Percentiles rank a stretch among this genome's conserved stretches.
Evolutionary conservation across 129 eudicot genomes (phyloP).

Genomic region (Daucus carota): DH1_v3.0 NC_030381.2:52380501-52381000

Average conservation of each 20-base stretch:
- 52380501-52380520: neutral
- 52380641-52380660: slow-evolving; percentile 82
- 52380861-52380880: neutral
- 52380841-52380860: slow-evolving; percentile 8
- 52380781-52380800: slow-evolving; percentile 68
- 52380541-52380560: neutral
- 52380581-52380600: neutral
- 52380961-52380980: slow-evolving; percentile 55
- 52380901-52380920: neutral
- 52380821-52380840: slow-evolving; percentile 73
- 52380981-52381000: slow-evolving; percentile 55
- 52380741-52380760: slow-evolving; percentile 3
- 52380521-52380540: neutral
- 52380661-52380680: slow-evolving; percentile 51
- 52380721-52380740: slow-evolving; percentile 10
- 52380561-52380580: neutral
- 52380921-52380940: neutral
- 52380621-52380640: slow-evolving; percentile 60
- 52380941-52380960: slow-evolving; percentile 62
- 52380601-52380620: slow-evolving; percentile 78
- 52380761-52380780: slow-evolving; percentile 5
- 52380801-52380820: slow-evolving; percentile 49
- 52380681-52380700: slow-evolving; percentile 95
- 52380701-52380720: slow-evolving; percentile 16
- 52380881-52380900: neutral